Evolutionary conservation across 805 yeast species (phyloP).

Genomic region (Cyberlindnera petersonii): DNA sequence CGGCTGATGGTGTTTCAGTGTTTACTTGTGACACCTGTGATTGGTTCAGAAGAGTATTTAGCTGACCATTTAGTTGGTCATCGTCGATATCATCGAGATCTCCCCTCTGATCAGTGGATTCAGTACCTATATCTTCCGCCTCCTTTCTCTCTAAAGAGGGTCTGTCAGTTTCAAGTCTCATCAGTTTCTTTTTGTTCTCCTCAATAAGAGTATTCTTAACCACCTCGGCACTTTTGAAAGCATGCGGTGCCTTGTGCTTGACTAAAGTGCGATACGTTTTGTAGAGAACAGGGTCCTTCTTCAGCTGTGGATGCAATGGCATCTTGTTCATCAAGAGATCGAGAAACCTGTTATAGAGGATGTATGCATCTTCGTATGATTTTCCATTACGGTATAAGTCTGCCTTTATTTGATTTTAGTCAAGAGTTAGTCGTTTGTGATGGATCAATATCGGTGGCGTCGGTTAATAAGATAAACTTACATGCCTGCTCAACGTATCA

Average conservation of each 20-base stretch:
- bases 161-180: no score
- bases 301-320: slow-evolving; percentile 43
- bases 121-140: background rate
- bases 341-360: slow-evolving; percentile 54
- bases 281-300: slow-evolving; percentile 19
- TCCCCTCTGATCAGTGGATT: background rate
- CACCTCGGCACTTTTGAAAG: slow-evolving; percentile 24
- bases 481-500: slow-evolving; percentile 43
- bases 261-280: slow-evolving; percentile 16
- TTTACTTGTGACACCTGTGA: background rate
- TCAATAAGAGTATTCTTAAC: slow-evolving; percentile 26
- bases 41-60: slow-evolving; percentile 5
- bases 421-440: slow-evolving; percentile 5
- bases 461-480: slow-evolving; percentile 12
- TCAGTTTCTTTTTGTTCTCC: slow-evolving; percentile 25
- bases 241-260: slow-evolving; percentile 23
- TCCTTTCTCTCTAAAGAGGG: no score
- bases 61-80: slow-evolving; percentile 14
- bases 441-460: background rate
- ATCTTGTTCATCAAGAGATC: slow-evolving; percentile 50
- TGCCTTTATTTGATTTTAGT: no score
- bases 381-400: slow-evolving; percentile 40
- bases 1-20: slow-evolving; percentile 8
- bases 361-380: slow-evolving; percentile 47
- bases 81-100: slow-evolving; percentile 20